Percentiles rank a stretch among this genome's conserved stretches.
Evolutionary conservation across 192 early-diverging fungal genomes (phyloP).

Genomic region (Podila verticillata): DNA sequence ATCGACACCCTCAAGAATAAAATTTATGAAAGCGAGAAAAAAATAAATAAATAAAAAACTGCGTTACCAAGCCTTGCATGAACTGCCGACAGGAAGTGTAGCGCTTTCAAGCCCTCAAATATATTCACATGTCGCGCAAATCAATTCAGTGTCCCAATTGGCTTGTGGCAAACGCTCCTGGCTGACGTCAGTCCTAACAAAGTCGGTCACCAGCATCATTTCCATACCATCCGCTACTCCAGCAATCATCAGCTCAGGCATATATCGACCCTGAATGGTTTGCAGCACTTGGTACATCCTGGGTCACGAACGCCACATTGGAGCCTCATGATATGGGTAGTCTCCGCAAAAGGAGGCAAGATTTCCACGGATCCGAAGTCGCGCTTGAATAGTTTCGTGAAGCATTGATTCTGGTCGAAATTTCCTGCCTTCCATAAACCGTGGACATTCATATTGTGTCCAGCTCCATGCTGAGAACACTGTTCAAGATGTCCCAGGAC

Average conservation of each 20-base stretch:
- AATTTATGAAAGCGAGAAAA: too few relatives aligned
- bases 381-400: not conserved
- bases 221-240: constrained; percentile 20
- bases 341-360: not conserved
- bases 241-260: constrained; percentile 7
- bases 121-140: too few relatives aligned
- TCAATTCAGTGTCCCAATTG: too few relatives aligned
- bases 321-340: not conserved
- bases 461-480: constrained; percentile 5
- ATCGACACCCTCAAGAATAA: too few relatives aligned
- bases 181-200: constrained; percentile 1
- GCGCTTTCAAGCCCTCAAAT: too few relatives aligned
- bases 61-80: too few relatives aligned
- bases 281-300: constrained; percentile 10
- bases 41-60: too few relatives aligned
- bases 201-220: constrained; percentile 11
- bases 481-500: not conserved
- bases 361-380: not conserved
- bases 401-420: constrained; percentile 1
- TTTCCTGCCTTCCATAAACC: constrained; percentile 1
- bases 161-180: constrained; percentile 7
- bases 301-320: not conserved
- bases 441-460: not conserved
- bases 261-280: constrained; percentile 14
- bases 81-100: too few relatives aligned